Base-by-base conservation (phyloP, 345 rosid species). In the Boechera divaricarpa region DNA sequence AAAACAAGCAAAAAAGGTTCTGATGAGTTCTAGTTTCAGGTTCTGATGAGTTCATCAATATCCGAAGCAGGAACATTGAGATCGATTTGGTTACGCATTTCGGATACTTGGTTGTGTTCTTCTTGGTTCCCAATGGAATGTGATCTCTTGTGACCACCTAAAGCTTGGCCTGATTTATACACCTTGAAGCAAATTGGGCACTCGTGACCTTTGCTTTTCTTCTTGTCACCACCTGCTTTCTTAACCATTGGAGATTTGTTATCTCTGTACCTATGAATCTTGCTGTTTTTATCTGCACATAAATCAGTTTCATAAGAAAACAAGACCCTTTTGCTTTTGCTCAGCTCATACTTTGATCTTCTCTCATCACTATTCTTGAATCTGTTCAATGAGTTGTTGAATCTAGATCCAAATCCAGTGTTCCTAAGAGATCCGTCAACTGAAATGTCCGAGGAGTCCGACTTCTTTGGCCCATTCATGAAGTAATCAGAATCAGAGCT, bases 111-210 rank as follows among this genome's bases (percentile, higher is more conserved):
- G 42, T 39, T 39, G 42, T 39, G 42, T 39, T 39, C 42, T 39
- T 39, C 42, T 39, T 39, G 81, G 44, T 81, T 84, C 62, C 79
- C 97, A 70, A 81, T 63, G 74, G 86, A 87, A 83, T 94, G 98
- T 78, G 97, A 87, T 85, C 97, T 84, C 87, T 94, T 94, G 80
- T 94, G 98, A 18, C 98, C 95, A 44, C 95, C 97, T 72, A 94
- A 80, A 45, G 97, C 98, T 82, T 94, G 97, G 38, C 95, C 98
- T 51, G 98, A 92, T 73, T 82, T 84, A 77, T 89, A 94, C 63
- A 89, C 86, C 84, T 80, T 89, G 71, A 77, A 88, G 86, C 97
- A 94, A 79, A 92, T 83, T 4, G 97, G 97, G 42, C 98, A 94
- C 79, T 86, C 88, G 18, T 90, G 98, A 3, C 80, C 79, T 74